Evolutionary conservation across 2,329 filamentous ascomycete species (phyloP).

Genomic region (Beauveria sp.): DNA sequence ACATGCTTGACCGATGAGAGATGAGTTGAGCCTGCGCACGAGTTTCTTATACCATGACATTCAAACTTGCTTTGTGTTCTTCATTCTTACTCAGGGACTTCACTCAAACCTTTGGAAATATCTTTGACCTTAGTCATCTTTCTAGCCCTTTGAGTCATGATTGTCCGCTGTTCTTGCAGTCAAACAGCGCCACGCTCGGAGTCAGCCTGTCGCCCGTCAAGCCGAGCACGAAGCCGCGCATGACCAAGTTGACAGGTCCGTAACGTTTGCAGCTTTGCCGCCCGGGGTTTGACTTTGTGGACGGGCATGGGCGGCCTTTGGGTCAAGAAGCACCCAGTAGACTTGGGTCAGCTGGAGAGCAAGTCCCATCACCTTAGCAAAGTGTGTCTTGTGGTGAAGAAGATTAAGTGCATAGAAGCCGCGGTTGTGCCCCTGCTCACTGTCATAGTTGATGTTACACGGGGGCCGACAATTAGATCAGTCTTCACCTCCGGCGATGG

Average conservation of each 20-base stretch:
- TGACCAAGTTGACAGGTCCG: background rate
- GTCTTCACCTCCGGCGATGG: background rate
- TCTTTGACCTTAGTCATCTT: too few relatives aligned
- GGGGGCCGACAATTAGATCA: background rate
- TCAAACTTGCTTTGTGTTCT: too few relatives aligned
- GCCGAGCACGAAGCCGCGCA: background rate
- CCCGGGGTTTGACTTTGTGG: background rate
- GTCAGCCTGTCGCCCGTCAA: background rate
- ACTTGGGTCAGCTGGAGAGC: background rate
- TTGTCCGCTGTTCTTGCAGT: too few relatives aligned
- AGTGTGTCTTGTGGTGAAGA: background rate
- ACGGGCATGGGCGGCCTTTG: background rate
- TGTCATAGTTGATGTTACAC: background rate
- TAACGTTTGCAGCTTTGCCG: background rate
- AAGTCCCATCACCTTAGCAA: background rate
- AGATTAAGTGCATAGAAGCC: background rate
- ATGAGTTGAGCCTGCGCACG: background rate
- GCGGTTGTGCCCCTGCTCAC: background rate
- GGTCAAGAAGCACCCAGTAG: background rate
- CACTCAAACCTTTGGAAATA: too few relatives aligned
- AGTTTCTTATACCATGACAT: background rate
- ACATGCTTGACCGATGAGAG: too few relatives aligned
- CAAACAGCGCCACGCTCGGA: background rate
- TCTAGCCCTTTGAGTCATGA: too few relatives aligned
- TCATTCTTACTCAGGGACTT: too few relatives aligned